These are phyloP conservation scores for Poteriospumella lacustris DNA, from an alignment of 108 stramenopile genomes.

Conservation along the genomic window DNA sequence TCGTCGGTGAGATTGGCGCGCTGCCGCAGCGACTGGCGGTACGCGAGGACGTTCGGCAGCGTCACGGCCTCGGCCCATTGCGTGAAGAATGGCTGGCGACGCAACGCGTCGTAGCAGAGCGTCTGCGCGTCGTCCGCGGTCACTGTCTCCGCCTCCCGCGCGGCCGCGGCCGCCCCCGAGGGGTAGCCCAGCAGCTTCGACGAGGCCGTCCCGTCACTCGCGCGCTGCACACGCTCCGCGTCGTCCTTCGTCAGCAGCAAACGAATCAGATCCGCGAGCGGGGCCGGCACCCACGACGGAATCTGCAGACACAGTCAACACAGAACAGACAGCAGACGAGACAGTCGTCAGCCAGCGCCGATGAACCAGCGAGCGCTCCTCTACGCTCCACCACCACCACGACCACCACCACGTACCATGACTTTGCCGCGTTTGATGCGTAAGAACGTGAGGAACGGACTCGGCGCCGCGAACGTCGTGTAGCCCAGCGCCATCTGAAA, in stretches of 20 bases:
- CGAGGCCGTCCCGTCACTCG: not conserved
- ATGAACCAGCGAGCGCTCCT: too few species aligned
- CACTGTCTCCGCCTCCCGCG: not conserved
- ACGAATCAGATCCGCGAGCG: not conserved
- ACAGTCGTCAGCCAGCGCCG: too few species aligned
- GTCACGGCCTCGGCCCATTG: not conserved
- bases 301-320: not conserved
- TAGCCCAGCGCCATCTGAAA: conserved; percentile 69
- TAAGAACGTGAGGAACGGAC: conserved; percentile 76
- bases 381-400: too few species aligned
- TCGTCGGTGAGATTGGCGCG: too few species aligned
- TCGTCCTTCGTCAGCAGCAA: not conserved
- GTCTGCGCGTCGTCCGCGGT: too few species aligned
- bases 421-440: conserved; percentile 64
- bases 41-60: not conserved
- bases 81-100: conserved; percentile 1
- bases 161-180: too few species aligned
- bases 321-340: too few species aligned
- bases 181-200: not conserved
- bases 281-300: not conserved
- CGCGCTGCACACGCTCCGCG: not conserved
- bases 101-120: conserved; percentile 11
- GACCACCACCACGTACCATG: too few species aligned
- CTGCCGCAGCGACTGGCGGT: not conserved
- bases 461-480: conserved; percentile 70